phyloP scores from a whole-genome alignment of 1,284 basidiomycete species.

The Psilocybe mexicana region DNA sequence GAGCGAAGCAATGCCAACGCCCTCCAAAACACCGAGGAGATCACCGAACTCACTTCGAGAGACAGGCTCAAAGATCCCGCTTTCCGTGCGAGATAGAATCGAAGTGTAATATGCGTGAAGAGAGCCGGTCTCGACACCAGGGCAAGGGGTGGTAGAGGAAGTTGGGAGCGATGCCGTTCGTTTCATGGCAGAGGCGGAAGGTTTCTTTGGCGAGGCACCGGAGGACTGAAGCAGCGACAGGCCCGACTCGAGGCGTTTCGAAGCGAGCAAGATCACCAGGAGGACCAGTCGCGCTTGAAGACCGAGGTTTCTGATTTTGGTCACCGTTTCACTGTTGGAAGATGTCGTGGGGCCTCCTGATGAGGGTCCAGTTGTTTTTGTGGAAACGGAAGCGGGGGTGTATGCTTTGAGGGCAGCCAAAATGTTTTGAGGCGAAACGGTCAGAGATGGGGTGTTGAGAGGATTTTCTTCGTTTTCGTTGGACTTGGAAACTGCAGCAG shows the following conservation, averaged over 20 bases:
- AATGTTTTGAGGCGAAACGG: conserved; percentile 63
- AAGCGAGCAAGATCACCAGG: conserved; percentile 61
- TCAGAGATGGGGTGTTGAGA: conserved; percentile 40
- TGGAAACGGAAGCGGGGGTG: conserved; percentile 46
- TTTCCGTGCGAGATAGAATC: conserved; percentile 56
- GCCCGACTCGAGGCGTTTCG: conserved; percentile 57
- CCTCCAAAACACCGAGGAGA: conserved; percentile 69
- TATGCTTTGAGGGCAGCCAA: conserved; percentile 70
- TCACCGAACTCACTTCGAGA: conserved; percentile 77
- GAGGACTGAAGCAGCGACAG: conserved; percentile 45
- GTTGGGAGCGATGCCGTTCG: conserved; percentile 39
- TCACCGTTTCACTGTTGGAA: conserved; percentile 60
- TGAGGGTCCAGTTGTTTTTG: conserved; percentile 26
- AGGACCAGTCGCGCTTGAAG: conserved; percentile 72
- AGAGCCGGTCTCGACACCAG: conserved; percentile 49
- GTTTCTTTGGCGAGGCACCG: conserved; percentile 49
- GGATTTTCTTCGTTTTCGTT: conserved; percentile 35
- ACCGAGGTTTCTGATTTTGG: conserved; percentile 65
- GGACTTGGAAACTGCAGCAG: conserved; percentile 26
- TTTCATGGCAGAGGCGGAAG: conserved; percentile 52
- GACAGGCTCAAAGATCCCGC: conserved; percentile 58
- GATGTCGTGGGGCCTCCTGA: conserved; percentile 23
- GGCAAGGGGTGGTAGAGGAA: conserved; percentile 20
- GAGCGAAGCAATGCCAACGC: conserved; percentile 60
- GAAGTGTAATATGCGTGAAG: conserved; percentile 65